Evolutionary conservation across 129 eudicot genomes (phyloP).

Genomic region (Dittrichia graveolens): DNA sequence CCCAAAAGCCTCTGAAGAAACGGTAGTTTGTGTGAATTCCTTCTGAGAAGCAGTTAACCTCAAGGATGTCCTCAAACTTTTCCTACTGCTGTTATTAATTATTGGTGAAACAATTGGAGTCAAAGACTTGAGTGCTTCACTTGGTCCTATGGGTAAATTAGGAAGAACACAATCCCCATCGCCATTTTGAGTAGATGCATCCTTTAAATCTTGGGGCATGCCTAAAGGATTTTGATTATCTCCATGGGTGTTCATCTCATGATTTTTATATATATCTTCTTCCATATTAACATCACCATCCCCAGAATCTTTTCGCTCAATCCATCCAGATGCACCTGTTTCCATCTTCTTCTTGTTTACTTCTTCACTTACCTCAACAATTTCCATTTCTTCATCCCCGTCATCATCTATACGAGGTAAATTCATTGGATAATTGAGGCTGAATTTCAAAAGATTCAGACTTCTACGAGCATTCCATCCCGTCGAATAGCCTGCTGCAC

Average conservation of each 20-base stretch:
- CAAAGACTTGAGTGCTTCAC: constrained; percentile 67
- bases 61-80: constrained; percentile 72
- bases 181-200: constrained; percentile 37
- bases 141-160: constrained; percentile 45
- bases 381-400: constrained; percentile 95
- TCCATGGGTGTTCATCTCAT: not conserved
- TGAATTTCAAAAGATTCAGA: constrained; percentile 70
- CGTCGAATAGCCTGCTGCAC: constrained; percentile 56
- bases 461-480: constrained; percentile 94
- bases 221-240: constrained; percentile 18
- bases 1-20: constrained; percentile 31
- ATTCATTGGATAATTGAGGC: constrained; percentile 74
- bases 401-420: constrained; percentile 78
- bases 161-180: constrained; percentile 37
- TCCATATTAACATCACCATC: constrained; percentile 67
- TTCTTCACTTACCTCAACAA: constrained; percentile 57
- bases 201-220: constrained; percentile 1
- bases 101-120: constrained; percentile 75
- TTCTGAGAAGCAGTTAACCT: constrained; percentile 63
- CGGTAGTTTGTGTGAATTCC: not conserved
- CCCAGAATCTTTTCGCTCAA: constrained; percentile 37
- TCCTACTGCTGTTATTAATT: constrained; percentile 56
- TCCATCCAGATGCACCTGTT: not conserved
- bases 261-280: constrained; percentile 36
- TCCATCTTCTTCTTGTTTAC: not conserved